Conservation (phyloP, 2,329 filamentous ascomycete species). For the Colletotrichum navitas region DNA sequence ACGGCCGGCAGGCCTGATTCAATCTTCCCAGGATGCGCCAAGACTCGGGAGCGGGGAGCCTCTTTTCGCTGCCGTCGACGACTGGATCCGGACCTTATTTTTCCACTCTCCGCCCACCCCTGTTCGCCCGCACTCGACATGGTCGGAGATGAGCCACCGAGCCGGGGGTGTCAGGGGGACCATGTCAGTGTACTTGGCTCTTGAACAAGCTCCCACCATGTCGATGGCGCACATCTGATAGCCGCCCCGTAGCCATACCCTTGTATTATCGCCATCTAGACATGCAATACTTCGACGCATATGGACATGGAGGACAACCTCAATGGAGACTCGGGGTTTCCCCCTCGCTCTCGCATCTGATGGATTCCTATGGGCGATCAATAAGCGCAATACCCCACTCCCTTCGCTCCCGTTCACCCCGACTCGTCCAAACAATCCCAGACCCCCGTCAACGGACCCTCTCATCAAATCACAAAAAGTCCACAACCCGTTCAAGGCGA, state of each 20-base stretch:
- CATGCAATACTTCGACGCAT: neutral
- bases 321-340: constrained; percentile 19
- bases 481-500: neutral
- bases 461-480: neutral
- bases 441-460: constrained; percentile 11
- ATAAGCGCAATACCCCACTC: constrained; percentile 18
- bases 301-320: constrained; percentile 5
- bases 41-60: constrained; percentile 34
- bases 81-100: constrained; percentile 39
- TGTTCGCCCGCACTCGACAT: neutral
- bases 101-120: constrained; percentile 26
- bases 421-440: constrained; percentile 13
- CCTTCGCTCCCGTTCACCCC: constrained; percentile 35
- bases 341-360: constrained; percentile 27
- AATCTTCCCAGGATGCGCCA: constrained; percentile 27
- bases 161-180: neutral
- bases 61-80: constrained; percentile 12
- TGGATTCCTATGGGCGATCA: constrained; percentile 22
- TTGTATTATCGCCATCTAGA: neutral
- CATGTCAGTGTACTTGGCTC: constrained; percentile 29
- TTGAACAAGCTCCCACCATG: constrained; percentile 20
- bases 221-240: constrained; percentile 12
- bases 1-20: neutral
- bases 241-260: constrained; percentile 22
- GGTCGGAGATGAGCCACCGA: constrained; percentile 29